These are phyloP conservation scores for Ogataea henricii DNA, from an alignment of 805 yeast species.

Conservation along the genomic window DNA sequence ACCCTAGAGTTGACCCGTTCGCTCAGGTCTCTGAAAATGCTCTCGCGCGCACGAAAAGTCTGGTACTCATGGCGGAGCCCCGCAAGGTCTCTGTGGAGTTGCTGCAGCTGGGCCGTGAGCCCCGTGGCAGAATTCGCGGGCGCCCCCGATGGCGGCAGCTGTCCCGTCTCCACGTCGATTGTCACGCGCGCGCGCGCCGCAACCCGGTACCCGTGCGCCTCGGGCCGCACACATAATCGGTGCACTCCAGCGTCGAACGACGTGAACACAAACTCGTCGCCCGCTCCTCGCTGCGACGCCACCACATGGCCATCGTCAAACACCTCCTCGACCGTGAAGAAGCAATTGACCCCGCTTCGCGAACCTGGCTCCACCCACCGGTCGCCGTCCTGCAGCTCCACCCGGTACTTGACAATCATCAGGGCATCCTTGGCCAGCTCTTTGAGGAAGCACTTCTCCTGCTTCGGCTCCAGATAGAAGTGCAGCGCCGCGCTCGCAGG, in stretches of 20 bases:
- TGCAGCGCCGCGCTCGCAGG: slow-evolving; percentile 36
- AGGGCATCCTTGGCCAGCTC: slow-evolving; percentile 53
- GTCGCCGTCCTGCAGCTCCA: slow-evolving; percentile 39
- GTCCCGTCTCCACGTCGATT: slow-evolving; percentile 72
- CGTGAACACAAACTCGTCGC: slow-evolving; percentile 72
- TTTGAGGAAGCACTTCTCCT: slow-evolving; percentile 56
- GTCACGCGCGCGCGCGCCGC: slow-evolving; percentile 57
- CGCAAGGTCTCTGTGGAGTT: slow-evolving; percentile 56
- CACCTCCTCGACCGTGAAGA: slow-evolving; percentile 50
- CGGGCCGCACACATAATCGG: slow-evolving; percentile 66
- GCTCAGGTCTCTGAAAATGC: slow-evolving; percentile 71
- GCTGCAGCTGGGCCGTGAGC: slow-evolving; percentile 39
- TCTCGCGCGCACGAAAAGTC: slow-evolving; percentile 68
- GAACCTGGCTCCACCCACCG: slow-evolving; percentile 1
- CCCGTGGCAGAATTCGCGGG: slow-evolving; percentile 53
- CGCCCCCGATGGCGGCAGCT: slow-evolving; percentile 56
- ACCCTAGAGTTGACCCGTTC: slow-evolving; percentile 76
- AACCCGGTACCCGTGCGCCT: slow-evolving; percentile 36
- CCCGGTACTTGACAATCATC: slow-evolving; percentile 49
- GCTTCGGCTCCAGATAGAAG: slow-evolving; percentile 53
- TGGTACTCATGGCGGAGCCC: slow-evolving; percentile 67
- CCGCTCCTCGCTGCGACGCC: slow-evolving; percentile 60
- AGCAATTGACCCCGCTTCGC: slow-evolving; percentile 17
- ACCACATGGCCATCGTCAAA: slow-evolving; percentile 85
- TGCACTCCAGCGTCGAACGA: slow-evolving; percentile 87